A percentile compares a stretch with the other conserved stretches of the same genome.
Evolutionary conservation across 441 rosid genomes (phyloP).

Genomic region (Adansonia madagascariensis): DNA sequence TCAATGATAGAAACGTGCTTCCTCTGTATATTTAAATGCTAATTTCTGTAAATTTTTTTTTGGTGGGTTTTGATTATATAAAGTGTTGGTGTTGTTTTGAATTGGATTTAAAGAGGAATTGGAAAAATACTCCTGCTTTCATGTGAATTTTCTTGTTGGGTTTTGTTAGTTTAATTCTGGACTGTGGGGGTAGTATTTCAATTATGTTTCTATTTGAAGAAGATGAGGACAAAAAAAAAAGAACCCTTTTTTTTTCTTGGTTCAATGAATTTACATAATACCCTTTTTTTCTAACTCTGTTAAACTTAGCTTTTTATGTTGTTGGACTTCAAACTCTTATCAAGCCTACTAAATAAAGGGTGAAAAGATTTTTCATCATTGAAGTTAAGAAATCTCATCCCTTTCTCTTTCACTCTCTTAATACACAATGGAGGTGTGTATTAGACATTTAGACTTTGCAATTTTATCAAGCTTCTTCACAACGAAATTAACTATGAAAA

Average conservation of each 20-base stretch:
- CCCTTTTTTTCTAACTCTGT: conserved; percentile 22
- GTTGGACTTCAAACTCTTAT: conserved; percentile 7
- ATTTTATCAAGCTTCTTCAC: background rate
- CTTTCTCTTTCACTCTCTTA: background rate
- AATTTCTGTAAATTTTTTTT: conserved; percentile 12
- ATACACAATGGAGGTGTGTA: background rate
- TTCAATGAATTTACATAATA: conserved; percentile 16
- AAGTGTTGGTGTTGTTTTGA: conserved; percentile 14
- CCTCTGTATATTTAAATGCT: conserved; percentile 22
- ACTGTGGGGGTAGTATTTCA: conserved; percentile 1
- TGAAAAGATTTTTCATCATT: background rate
- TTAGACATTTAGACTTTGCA: background rate
- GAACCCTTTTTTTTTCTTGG: background rate
- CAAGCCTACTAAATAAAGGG: conserved; percentile 14
- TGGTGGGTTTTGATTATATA: conserved; percentile 17
- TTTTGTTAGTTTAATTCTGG: conserved; percentile 11
- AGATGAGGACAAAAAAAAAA: too few relatives aligned
- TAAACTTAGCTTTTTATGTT: background rate
- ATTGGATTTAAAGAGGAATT: conserved; percentile 24
- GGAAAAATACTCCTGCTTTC: conserved; percentile 19
- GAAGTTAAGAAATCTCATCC: conserved; percentile 8
- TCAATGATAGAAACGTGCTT: conserved; percentile 21
- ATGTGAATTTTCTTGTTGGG: background rate
- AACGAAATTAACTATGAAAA: background rate
- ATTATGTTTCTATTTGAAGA: background rate